Conservation (phyloP, 345 rosid species). For the Salix udensis region DNA sequence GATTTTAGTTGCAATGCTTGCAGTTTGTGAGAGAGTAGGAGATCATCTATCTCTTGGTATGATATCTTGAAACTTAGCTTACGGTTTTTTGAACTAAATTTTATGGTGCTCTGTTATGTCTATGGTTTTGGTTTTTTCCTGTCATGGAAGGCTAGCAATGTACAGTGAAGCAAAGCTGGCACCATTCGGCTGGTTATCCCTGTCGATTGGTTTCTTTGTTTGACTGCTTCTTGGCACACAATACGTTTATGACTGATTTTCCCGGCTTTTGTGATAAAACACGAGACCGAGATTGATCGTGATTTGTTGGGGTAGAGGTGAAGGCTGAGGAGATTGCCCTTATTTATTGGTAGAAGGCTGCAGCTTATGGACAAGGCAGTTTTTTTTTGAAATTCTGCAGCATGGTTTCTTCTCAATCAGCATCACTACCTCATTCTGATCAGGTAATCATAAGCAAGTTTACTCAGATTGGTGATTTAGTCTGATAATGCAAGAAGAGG, state of each 20-base stretch:
- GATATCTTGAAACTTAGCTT: background rate
- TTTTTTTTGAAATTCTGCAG: slow-evolving; percentile 14
- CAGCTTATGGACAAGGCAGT: slow-evolving; percentile 17
- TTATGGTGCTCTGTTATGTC: background rate
- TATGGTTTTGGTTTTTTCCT: background rate
- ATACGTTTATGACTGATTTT: slow-evolving; percentile 22
- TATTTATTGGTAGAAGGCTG: slow-evolving; percentile 21
- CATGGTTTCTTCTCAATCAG: slow-evolving; percentile 19
- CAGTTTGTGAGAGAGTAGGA: slow-evolving; percentile 65
- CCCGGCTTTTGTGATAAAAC: slow-evolving; percentile 14
- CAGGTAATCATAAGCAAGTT: slow-evolving; percentile 37
- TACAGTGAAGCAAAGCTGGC: slow-evolving; percentile 80
- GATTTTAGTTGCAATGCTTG: slow-evolving; percentile 71
- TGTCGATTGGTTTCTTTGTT: background rate
- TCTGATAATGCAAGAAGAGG: background rate
- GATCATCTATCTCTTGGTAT: slow-evolving; percentile 73
- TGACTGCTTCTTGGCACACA: slow-evolving; percentile 12
- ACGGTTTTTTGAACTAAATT: background rate
- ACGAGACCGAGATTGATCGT: slow-evolving; percentile 23
- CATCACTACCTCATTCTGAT: slow-evolving; percentile 27
- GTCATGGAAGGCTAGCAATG: slow-evolving; percentile 65
- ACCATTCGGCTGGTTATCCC: background rate
- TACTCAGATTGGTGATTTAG: background rate
- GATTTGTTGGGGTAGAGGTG: slow-evolving; percentile 15
- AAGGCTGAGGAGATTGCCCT: slow-evolving; percentile 15